phyloP scores from a whole-genome alignment of 139 green algal genomes.

The Ettlia oleoabundans region DNA sequence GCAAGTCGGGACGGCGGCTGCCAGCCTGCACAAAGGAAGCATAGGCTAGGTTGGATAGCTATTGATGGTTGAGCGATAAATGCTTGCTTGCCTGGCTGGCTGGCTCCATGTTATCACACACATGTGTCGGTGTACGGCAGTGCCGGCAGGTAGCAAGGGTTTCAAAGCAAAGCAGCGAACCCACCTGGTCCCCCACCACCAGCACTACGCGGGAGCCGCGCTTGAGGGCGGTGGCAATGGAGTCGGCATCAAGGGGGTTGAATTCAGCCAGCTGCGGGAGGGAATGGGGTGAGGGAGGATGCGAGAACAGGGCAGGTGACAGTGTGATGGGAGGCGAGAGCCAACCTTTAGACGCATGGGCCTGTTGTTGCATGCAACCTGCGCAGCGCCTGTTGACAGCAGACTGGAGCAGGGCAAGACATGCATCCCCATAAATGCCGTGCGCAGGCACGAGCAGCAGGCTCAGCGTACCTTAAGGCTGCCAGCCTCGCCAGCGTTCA shows the following conservation, averaged over 20 bases:
- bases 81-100: no score
- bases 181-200: slow-evolving; percentile 30
- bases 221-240: background rate
- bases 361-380: background rate
- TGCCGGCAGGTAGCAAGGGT: no score
- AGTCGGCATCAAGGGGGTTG: slow-evolving; percentile 21
- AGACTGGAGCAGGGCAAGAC: no score
- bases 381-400: no score
- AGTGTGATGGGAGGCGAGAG: background rate
- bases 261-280: slow-evolving; percentile 24
- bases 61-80: no score
- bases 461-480: slow-evolving; percentile 10
- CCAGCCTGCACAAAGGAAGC: slow-evolving; percentile 14
- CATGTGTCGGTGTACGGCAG: no score
- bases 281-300: no score
- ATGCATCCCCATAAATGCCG: background rate
- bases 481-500: slow-evolving; percentile 13
- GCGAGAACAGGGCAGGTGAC: background rate
- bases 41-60: no score
- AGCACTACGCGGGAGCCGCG: slow-evolving; percentile 18
- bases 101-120: no score
- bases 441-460: background rate
- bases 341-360: background rate
- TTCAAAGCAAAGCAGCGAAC: background rate
- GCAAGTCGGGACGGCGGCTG: slow-evolving; percentile 28